These are phyloP conservation scores for Spathaspora girioi DNA, from an alignment of 805 yeast species.

Conservation along the genomic window DNA sequence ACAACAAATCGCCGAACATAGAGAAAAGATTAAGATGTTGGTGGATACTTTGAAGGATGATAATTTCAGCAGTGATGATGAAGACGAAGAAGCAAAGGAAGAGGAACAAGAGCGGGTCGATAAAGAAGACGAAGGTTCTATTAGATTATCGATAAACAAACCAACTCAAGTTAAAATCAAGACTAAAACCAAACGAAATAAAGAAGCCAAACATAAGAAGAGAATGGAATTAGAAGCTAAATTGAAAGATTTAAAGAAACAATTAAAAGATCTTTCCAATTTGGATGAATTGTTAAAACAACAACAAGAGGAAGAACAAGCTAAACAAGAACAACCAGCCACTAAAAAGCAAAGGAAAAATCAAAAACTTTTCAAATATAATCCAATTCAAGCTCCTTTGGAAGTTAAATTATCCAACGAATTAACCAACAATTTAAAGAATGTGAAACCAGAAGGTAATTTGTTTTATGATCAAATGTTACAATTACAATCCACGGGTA, in stretches of 20 bases:
- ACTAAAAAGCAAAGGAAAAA: conserved; percentile 17
- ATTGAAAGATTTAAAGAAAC: conserved; percentile 55
- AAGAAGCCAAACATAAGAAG: conserved; percentile 59
- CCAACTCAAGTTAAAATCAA: conserved; percentile 68
- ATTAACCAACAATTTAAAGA: conserved; percentile 77
- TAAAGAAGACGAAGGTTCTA: conserved; percentile 22
- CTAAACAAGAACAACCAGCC: conserved; percentile 16
- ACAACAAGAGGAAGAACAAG: conserved; percentile 22
- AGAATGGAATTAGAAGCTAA: conserved; percentile 52
- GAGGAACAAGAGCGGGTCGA: conserved; percentile 27
- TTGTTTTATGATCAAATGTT: conserved; percentile 77
- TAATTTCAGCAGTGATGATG: conserved; percentile 45
- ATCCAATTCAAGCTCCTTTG: conserved; percentile 39
- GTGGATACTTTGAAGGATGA: conserved; percentile 60
- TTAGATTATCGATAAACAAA: conserved; percentile 64
- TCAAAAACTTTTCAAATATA: conserved; percentile 42
- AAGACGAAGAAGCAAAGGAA: conserved; percentile 35
- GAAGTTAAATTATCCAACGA: conserved; percentile 88
- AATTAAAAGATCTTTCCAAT: conserved; percentile 56
- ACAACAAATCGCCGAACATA: conserved; percentile 57
- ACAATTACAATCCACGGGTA: conserved; percentile 78
- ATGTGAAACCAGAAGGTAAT: conserved; percentile 87
- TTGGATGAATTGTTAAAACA: conserved; percentile 17
- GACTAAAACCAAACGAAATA: conserved; percentile 75
- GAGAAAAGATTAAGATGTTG: conserved; percentile 58